Percentiles rank a stretch among this genome's conserved stretches.
These are phyloP conservation scores for Physcomitrium patens DNA, from an alignment of 225 moss, liverwort and hornwort genomes.

Conservation along the genomic window DNA sequence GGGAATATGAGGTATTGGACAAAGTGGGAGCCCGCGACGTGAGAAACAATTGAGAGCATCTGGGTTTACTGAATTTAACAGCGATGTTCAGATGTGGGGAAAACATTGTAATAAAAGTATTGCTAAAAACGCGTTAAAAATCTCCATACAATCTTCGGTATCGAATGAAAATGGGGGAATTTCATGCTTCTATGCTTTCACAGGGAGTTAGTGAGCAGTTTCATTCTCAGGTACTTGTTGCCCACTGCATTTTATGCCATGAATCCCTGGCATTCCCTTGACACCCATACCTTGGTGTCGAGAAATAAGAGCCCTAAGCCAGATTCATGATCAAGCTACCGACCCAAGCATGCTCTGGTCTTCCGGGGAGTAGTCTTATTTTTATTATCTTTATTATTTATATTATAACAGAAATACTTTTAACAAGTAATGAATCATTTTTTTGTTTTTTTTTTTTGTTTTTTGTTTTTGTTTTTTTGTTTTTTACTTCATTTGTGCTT, in stretches of 20 bases:
- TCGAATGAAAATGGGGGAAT: not conserved
- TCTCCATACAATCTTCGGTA: slow-evolving; percentile 19
- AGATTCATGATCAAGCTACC: not conserved
- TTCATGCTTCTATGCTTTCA: not conserved
- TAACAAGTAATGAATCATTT: not conserved
- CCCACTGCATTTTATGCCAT: not conserved
- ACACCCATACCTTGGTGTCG: not conserved
- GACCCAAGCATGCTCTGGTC: no score
- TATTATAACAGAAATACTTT: no score
- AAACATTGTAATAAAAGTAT: not conserved
- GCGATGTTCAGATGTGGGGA: not conserved
- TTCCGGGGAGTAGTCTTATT: no score
- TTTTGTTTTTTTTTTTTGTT: no score
- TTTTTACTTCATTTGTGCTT: no score
- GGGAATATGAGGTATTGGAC: not conserved
- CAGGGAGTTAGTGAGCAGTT: no score
- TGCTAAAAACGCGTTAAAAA: not conserved
- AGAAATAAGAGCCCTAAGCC: not conserved
- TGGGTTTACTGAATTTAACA: not conserved
- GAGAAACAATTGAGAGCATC: slow-evolving; percentile 12
- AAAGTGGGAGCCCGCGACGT: not conserved
- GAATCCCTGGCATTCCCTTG: not conserved
- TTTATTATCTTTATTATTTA: no score
- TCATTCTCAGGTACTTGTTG: not conserved
- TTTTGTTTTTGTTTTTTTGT: no score